Evolutionary conservation across 208 protist species (phyloP).

Genomic region (Herpetomonas muscarum): DNA sequence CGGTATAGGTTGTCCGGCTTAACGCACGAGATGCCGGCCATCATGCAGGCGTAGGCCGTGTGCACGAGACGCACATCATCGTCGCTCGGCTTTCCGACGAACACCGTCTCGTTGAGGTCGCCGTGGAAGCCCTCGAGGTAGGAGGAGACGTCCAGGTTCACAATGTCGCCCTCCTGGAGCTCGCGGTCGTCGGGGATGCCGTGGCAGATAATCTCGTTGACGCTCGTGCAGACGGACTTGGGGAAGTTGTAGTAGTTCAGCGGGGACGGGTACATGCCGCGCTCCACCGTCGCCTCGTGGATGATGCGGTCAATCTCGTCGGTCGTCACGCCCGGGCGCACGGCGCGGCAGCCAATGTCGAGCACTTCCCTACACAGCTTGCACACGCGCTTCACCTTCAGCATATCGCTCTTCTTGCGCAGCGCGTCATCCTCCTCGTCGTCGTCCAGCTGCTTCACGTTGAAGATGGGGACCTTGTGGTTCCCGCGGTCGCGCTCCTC

Average conservation of each 20-base stretch:
- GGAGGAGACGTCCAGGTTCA: slow-evolving; percentile 98
- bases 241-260: slow-evolving; percentile 98
- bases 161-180: slow-evolving; percentile 96
- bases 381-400: slow-evolving; percentile 89
- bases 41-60: slow-evolving; percentile 78
- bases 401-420: slow-evolving; percentile 63
- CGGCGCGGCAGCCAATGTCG: slow-evolving; percentile 89
- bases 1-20: slow-evolving; percentile 86
- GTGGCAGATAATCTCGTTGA: slow-evolving; percentile 95
- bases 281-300: slow-evolving; percentile 88
- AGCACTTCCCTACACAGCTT: slow-evolving; percentile 91
- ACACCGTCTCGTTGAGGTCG: slow-evolving; percentile 93
- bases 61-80: slow-evolving; percentile 81
- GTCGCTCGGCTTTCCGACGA: slow-evolving; percentile 78
- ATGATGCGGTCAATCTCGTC: slow-evolving; percentile 97
- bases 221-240: slow-evolving; percentile 97
- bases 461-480: slow-evolving; percentile 62
- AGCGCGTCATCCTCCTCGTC: slow-evolving; percentile 72
- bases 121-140: slow-evolving; percentile 93
- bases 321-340: slow-evolving; percentile 94
- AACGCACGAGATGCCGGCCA: slow-evolving; percentile 67
- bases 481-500: slow-evolving; percentile 78
- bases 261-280: slow-evolving; percentile 96
- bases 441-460: slow-evolving; percentile 75
- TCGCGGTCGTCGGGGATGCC: slow-evolving; percentile 95